A percentile compares a stretch with the other conserved stretches of the same genome.
phyloP scores from a whole-genome alignment of 2,329 filamentous ascomycete species.

The Zymoseptoria passerinii region DNA sequence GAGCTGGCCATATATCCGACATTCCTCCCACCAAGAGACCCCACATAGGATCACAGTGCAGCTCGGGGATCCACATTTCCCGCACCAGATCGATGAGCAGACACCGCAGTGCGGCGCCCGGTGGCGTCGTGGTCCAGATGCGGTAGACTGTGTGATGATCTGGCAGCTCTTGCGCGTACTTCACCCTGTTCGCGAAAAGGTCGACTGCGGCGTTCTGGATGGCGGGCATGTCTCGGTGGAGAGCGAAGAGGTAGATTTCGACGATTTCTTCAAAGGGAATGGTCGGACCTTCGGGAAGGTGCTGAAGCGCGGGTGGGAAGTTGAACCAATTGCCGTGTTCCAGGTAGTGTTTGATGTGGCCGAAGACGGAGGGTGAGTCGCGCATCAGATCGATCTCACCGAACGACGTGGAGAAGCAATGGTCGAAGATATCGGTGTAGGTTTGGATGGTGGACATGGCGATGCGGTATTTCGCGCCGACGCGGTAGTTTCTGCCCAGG shows the following conservation, averaged over 20 bases:
- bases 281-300: not conserved
- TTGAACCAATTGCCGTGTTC: not conserved
- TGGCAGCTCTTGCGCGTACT: constrained; percentile 4
- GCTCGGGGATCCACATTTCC: no score
- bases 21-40: no score
- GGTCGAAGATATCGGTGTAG: not conserved
- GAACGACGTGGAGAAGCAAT: not conserved
- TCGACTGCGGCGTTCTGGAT: constrained; percentile 12
- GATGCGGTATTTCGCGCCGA: not conserved
- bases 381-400: not conserved
- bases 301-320: not conserved
- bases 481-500: not conserved
- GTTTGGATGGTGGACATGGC: not conserved
- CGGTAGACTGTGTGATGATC: constrained; percentile 7
- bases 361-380: not conserved
- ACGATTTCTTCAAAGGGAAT: constrained; percentile 10
- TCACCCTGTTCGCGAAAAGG: constrained; percentile 6
- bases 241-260: constrained; percentile 9
- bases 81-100: no score
- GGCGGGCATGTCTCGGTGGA: constrained; percentile 7
- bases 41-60: no score
- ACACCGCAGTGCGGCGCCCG: constrained; percentile 5
- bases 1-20: no score
- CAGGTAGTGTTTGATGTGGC: not conserved
- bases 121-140: constrained; percentile 7